A percentile compares a stretch with the other conserved stretches of the same genome.
Conservation (phyloP, 371 early-diverging fungal genomes). For the Mucor lusitanicus region DNA sequence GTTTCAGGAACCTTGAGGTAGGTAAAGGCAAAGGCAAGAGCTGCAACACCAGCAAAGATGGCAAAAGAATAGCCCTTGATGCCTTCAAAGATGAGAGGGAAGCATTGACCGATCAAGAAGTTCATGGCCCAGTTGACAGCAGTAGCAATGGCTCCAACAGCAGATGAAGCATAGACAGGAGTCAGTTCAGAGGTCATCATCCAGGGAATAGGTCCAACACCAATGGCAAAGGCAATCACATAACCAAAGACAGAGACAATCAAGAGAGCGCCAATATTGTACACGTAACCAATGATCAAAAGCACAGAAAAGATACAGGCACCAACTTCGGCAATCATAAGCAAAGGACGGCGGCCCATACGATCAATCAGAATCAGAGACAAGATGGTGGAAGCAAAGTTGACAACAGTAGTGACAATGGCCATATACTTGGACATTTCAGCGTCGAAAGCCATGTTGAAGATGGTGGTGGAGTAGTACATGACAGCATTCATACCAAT, state of each 20-base stretch:
- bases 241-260: constrained; percentile 71
- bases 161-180: constrained; percentile 64
- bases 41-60: constrained; percentile 27
- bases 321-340: constrained; percentile 57
- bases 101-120: constrained; percentile 26
- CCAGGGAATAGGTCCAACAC: constrained; percentile 85
- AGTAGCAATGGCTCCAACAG: constrained; percentile 53
- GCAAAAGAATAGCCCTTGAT: constrained; percentile 21
- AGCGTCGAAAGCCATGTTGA: constrained; percentile 46
- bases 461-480: constrained; percentile 75
- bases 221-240: constrained; percentile 80
- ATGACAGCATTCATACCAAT: constrained; percentile 86
- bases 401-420: constrained; percentile 58
- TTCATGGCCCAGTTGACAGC: constrained; percentile 62
- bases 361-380: constrained; percentile 59
- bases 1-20: constrained; percentile 76
- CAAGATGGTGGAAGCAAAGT: constrained; percentile 56
- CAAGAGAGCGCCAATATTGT: constrained; percentile 50
- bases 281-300: constrained; percentile 57
- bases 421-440: constrained; percentile 62
- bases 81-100: constrained; percentile 16
- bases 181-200: constrained; percentile 71
- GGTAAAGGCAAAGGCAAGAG: constrained; percentile 30
- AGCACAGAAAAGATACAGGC: constrained; percentile 56
- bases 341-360: constrained; percentile 68